Evolutionary conservation across 768 basidiomycete genomes (phyloP).

Genomic region (Sistotremastrum suecicum): DNA sequence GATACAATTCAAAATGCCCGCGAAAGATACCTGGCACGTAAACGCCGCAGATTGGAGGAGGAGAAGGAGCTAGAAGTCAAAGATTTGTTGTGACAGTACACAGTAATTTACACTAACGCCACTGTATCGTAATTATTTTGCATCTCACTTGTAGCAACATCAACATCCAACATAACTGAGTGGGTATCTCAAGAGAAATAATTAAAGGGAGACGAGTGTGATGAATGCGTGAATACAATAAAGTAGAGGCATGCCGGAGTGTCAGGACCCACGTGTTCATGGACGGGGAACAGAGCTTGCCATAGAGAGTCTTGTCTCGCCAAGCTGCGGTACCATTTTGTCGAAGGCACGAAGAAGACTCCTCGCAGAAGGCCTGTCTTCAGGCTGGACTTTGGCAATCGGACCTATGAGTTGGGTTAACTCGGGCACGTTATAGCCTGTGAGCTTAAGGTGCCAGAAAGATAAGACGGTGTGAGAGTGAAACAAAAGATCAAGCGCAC

Average conservation of each 20-base stretch:
- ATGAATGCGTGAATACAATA: too few relatives aligned
- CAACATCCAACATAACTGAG: too few relatives aligned
- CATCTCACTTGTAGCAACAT: too few relatives aligned
- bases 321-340: conserved; percentile 28
- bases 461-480: conserved; percentile 1
- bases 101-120: background rate
- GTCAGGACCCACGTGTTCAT: too few relatives aligned
- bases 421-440: conserved; percentile 44
- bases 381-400: conserved; percentile 43
- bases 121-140: too few relatives aligned
- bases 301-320: conserved; percentile 17
- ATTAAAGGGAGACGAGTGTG: too few relatives aligned
- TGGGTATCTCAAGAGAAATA: too few relatives aligned
- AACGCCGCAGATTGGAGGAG: conserved; percentile 59
- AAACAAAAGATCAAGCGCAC: background rate
- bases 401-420: conserved; percentile 38
- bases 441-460: conserved; percentile 25
- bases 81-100: background rate
- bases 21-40: conserved; percentile 64
- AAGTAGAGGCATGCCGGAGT: too few relatives aligned
- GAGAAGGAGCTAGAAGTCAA: conserved; percentile 7
- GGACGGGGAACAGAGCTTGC: too few relatives aligned
- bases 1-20: conserved; percentile 59
- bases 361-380: conserved; percentile 35
- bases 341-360: conserved; percentile 40